Percentiles rank a stretch among this genome's conserved stretches.
These are phyloP conservation scores for Pseudonitzschia multiseries DNA, from an alignment of 108 stramenopile species.

Conservation along the genomic window DNA sequence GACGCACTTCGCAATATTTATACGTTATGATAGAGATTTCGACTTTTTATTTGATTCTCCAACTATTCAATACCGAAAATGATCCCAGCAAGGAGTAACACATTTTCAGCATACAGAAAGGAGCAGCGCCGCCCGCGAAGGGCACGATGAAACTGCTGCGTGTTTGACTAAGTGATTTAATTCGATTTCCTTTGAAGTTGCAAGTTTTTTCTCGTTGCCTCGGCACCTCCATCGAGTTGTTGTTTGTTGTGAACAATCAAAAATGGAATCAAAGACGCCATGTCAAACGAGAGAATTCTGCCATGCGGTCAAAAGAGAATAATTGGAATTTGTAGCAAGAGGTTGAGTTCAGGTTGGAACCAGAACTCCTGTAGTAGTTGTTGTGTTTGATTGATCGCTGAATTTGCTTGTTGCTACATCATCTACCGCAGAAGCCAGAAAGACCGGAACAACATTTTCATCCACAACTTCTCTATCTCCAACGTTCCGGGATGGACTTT, in stretches of 20 bases:
- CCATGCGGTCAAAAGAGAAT: neutral
- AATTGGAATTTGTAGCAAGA: neutral
- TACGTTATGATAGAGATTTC: too few relatives aligned
- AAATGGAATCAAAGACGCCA: neutral
- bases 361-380: neutral
- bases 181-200: neutral
- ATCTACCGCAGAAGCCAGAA: neutral
- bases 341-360: neutral
- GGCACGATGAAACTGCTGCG: neutral
- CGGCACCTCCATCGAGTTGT: neutral
- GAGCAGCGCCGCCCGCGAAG: neutral
- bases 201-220: neutral
- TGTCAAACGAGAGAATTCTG: neutral
- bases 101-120: too few relatives aligned
- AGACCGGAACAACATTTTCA: neutral
- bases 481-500: neutral
- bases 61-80: too few relatives aligned
- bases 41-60: too few relatives aligned
- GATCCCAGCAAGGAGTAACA: neutral
- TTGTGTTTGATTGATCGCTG: neutral
- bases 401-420: neutral
- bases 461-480: neutral
- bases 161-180: neutral
- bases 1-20: too few relatives aligned
- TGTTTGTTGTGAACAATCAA: neutral